Base-by-base conservation (phyloP, 2,329 filamentous ascomycete species). In the Aureobasidium leucospermi region DNA sequence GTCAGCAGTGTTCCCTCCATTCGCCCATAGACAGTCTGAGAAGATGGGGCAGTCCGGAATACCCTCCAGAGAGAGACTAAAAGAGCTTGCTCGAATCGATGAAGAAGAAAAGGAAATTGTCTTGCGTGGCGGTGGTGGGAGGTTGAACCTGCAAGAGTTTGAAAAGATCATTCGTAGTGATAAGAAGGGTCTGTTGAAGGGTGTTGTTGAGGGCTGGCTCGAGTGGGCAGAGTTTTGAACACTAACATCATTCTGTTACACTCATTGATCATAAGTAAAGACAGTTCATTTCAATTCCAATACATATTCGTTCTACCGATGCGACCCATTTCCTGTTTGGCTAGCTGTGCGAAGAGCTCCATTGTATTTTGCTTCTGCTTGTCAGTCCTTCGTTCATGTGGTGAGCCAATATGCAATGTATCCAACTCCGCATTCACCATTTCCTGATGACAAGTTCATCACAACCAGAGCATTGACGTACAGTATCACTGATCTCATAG, bases 141-240 rank as follows among this genome's bases (percentile, higher is more conserved):
- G 85, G 68, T 76, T 97, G 49, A 88, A 75, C 68, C 92, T 86
- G 64, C 79, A 82, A 1, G 94, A 97, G 72, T 95, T 97, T 73
- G 85, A 89, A 67, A 76, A 77, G 41, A 85, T 87, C 52, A 90
- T 94, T 5, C 79, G 79, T n/a, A 81, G 85, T 47, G 63, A 60
- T 83, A 84, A 28, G 75, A 48, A 10, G 42, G 42, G 77, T 31
- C 84, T 85, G 68, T 76, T 86, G 57, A 79, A 92, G 62, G 88
- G 89, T 65, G 93, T 96, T 72, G 79, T 96, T 48, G 89, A 89
- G 61, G 89, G 85, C 67, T 97, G 93, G 93, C 89, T 96, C 72
- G 92, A 96, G 64, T 79, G 84, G 79, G 82, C 82, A 67, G 78
- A 79, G 70, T 83, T 85, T 69, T 84, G 19, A 46, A 31, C 16